Evolutionary conservation across 176 grass and related monocot species (phyloP).

Genomic region (Eremochloa ophiuroides): DNA sequence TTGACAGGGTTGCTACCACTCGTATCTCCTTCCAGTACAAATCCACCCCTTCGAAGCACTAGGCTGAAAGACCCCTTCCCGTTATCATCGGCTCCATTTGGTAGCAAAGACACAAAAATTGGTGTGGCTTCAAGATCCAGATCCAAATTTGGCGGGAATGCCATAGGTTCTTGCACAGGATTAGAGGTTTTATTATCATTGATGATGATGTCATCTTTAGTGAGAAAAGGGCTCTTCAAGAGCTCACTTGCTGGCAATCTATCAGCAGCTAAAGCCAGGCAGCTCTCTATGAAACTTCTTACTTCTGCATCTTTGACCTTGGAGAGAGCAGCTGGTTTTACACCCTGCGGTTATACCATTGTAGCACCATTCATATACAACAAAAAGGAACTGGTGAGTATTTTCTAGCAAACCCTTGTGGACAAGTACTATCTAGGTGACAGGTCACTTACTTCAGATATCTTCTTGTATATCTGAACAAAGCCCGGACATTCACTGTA

Average conservation of each 20-base stretch:
- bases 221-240: slow-evolving; percentile 42
- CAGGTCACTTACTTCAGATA: slow-evolving; percentile 39
- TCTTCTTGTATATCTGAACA: slow-evolving; percentile 49
- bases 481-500: slow-evolving; percentile 48
- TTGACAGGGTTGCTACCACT: not conserved
- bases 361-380: not conserved
- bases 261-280: slow-evolving; percentile 33
- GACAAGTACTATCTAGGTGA: not conserved
- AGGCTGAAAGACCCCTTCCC: slow-evolving; percentile 16
- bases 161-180: not conserved
- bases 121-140: slow-evolving; percentile 4
- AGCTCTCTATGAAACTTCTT: slow-evolving; percentile 54
- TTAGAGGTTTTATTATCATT: not conserved
- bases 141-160: not conserved
- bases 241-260: slow-evolving; percentile 38
- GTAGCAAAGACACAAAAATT: not conserved
- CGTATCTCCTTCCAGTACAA: slow-evolving; percentile 15
- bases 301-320: slow-evolving; percentile 51
- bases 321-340: slow-evolving; percentile 47
- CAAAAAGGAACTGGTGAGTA: not conserved
- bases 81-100: not conserved
- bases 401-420: not conserved
- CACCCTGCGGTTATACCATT: slow-evolving; percentile 19
- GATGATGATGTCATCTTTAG: slow-evolving; percentile 8
- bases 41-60: not conserved